Evolutionary conservation across 164 flowering plant species (phyloP).

Genomic region (Echeveria elegans): DNA sequence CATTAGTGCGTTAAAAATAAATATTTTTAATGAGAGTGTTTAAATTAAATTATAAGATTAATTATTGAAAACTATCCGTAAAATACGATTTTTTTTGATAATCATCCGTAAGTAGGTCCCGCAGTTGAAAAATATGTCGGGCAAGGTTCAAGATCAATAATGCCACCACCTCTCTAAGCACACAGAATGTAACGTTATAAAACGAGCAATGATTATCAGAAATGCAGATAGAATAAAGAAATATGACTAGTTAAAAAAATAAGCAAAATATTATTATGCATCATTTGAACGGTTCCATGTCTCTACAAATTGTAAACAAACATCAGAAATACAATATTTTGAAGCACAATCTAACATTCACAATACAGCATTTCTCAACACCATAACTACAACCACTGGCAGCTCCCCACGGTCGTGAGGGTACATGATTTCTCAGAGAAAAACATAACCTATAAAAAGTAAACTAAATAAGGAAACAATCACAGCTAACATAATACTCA

Average conservation of each 20-base stretch:
- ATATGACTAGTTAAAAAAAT: not conserved
- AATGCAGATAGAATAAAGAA: slow-evolving; percentile 5
- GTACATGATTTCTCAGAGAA: slow-evolving; percentile 86
- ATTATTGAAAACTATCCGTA: no score
- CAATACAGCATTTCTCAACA: slow-evolving; percentile 84
- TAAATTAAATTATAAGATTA: no score
- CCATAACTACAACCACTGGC: slow-evolving; percentile 94
- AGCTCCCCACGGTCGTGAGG: slow-evolving; percentile 99
- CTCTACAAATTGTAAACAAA: not conserved
- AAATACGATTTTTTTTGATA: no score
- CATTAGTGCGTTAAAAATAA: no score
- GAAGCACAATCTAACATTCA: slow-evolving; percentile 42
- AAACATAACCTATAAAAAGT: slow-evolving; percentile 59
- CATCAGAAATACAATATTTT: not conserved
- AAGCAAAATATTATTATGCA: not conserved
- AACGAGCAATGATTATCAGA: not conserved
- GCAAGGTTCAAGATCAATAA: slow-evolving; percentile 85
- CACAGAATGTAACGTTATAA: slow-evolving; percentile 5
- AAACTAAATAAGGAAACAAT: not conserved
- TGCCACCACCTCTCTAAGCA: slow-evolving; percentile 85
- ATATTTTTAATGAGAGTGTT: no score
- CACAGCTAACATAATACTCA: not conserved
- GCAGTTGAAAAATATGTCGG: slow-evolving; percentile 77
- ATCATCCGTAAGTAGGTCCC: no score
- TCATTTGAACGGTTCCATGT: not conserved